Base-by-base conservation (phyloP, 306 rosid genomes). In the Sophora flavescens region DNA sequence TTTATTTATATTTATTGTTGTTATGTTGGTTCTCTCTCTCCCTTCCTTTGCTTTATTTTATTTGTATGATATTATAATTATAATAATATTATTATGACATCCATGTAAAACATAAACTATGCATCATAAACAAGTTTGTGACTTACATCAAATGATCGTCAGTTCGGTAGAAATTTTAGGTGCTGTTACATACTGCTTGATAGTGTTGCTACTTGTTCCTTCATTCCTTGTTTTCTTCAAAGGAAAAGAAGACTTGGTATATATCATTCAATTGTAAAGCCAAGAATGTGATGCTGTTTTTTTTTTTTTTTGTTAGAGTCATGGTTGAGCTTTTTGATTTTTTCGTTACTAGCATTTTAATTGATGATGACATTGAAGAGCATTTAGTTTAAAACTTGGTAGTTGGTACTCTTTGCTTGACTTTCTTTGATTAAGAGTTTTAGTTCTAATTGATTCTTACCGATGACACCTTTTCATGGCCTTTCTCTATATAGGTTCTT, bases 401-500 rank as follows among this genome's bases (percentile, higher is more conserved):
- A 26, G 8, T 30, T 30, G 32, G 32, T 30, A 3, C 32, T 58
- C 72, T 51, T 63, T 65, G 63, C 68, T 76, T 67, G 69, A 44
- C 48, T 72, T 68, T 18, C 14, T 68, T 17, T 68, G 6, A 47
- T 65, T 63, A 9, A 14, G 33, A 39, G 48, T 48, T 83, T 47
- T 35, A 48, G 42, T 74, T 64, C 63, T 48, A 39, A 39, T 52
- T 22, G 76, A 47, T 77, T 22, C 36, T 26, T 68, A 58, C 72
- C 4, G 12, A 44, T 59, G 26, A 61, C 50, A 38, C 59, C 42
- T 81, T 63, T 62, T 54, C 57, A 15, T 50, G 75, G 16, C 67
- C 64, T 53, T 77, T 81, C 77, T 84, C 42, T 68, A 33, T 84
- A 84, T 79, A 95, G 98, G 93, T 89, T 79, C 86, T 95, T 47